Base-by-base conservation (phyloP, 352 stramenopile species). In the Pythium volutum region DNA sequence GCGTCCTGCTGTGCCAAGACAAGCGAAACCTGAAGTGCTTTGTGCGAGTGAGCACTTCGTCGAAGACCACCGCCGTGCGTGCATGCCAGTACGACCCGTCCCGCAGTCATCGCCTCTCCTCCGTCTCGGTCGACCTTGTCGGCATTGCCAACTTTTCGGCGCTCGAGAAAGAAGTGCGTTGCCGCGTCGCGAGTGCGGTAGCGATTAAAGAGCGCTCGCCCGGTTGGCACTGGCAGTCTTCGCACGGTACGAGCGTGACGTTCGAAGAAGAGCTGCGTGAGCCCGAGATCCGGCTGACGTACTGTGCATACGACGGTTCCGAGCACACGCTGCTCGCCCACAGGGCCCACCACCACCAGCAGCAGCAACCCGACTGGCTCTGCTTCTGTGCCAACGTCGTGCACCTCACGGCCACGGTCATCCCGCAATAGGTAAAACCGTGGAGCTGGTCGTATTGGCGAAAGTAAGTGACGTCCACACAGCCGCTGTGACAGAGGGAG, bases 1-100 rank as follows among this genome's bases (percentile, higher is more conserved):
- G 71, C 10, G 55, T 85, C 36, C 38, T 89, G 38, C 60, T 88
- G 12, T 81, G 67, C 48, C 77, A 89, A 55, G 75, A 88, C 69
- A 89, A 89, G 46, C 77, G 76, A 60, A 84, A 66, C 38, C 58
- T 87, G 57, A 85, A 81, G 67, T 88, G 77, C 39, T 89, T 77
- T 60, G 62, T 89, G 10, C 67, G 20, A 46, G 62, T 29, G 11
- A 11, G 41, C 9, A 25, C 29, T 3, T 15, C 39, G 39, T 43
- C 52, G 4, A 55, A 42, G 29, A 3, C 26, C 3, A 38, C 55
- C 0, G 20, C n/a, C 16, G 20, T 22, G 22, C 54, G 27, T 22
- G 27, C 49, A 15, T 59, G 53, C n/a, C 43, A 42, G 31, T 56
- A n/a, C 45, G 26, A 60, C 14, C 10, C 43, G 4, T 14, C 34